Evolutionary conservation across 2,329 filamentous ascomycete genomes (phyloP), one percentile per base, ranked within the genome.

Genomic region (Lachnellula suecica): DNA sequence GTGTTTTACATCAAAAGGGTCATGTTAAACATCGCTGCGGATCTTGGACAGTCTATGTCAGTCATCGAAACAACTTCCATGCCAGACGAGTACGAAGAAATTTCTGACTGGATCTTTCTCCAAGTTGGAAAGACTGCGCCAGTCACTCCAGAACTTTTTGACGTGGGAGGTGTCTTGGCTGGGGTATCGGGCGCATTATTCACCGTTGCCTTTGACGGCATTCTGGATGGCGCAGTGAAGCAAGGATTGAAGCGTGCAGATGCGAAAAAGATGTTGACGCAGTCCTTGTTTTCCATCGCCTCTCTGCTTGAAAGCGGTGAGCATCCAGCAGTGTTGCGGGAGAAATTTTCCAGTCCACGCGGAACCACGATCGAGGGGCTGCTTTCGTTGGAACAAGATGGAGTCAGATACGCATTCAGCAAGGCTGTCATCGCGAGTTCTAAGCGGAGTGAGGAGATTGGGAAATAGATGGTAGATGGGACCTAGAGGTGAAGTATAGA

Each of bases 21-120:
- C 49, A 91, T 95, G 82, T 89, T 89, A 62, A 96, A 95, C 73
- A 91, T 89, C 0, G 90, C 90, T 9, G 85, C 85, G 20, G 79
- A 89, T 46, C 85, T 94, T 51, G 76, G 90, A 35, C 84, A 95
- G 70, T 86, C 83, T 60, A 94, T 94, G 87, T 92, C 87, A 1
- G 83, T 94, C 47, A 86, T 96, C 59, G 63, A 67, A 34, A 56
- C 53, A 13, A 56, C 47, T 11, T 77, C 82, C 2, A 73, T 89
- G 22, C 75, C 79, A 4, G 66, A 75, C 2, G 70, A 76, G n/a
- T 78, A 79, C 38, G 72, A 80, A 53, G 72, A 68, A 55, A 77
- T 92, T 7, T 81, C 90, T 11, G 83, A 82, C 24, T 92, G 88
- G 83, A 87, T 93, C 63, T 93, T 93, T 75, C 81, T 76, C 62